Base-by-base conservation (phyloP, 495 filamentous ascomycete species). In the Pseudomonodictys pantanalensis region DNA sequence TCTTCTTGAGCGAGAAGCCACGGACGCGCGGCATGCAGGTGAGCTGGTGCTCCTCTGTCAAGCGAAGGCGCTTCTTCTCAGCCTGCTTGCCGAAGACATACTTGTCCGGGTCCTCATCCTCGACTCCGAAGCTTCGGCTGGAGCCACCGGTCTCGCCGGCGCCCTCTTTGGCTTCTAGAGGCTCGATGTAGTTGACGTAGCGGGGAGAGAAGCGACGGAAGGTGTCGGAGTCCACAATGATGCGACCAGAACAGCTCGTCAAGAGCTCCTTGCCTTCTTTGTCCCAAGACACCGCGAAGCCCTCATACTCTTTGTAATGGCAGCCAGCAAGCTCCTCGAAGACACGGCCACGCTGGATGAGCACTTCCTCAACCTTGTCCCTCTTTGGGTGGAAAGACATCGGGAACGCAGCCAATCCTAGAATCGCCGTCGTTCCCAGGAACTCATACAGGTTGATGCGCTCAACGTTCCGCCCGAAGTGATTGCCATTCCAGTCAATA, bases 291-390 rank as follows among this genome's bases (percentile, higher is more conserved):
- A 75, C 67, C 7, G 71, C 76, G 41, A 76, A 61, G 23, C 83
- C 86, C 12, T 78, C 68, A 66, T 86, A 86, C 10, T 75, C 67
- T 62, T 81, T 83, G 73, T 86, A 86, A 59, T 84, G 79, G 42
- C 78, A 81, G 0, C 86, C 84, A 35, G 76, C 75, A 18, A 83
- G 75, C 42, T 47, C 42, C 52, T 75, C 73, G 33, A 74, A 62
- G 41, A 58, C 69, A 28, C 56, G 46, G 29, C 73, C 73, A 10
- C 73, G 68, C 49, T 69, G 58, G 41, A 72, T 56, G 3, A 76
- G 66, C 20, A 62, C 33, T 23, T 56, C 55, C 18, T 57, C 59
- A n/a, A 83, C 58, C 23, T 64, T 70, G 0, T 75, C 70, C 39
- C 70, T 68, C 11, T 78, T 69, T 0, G 73, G 60, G 65, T 87